phyloP scores from a whole-genome alignment of 2,329 filamentous ascomycete species.

The Penicillium sp. region DNA sequence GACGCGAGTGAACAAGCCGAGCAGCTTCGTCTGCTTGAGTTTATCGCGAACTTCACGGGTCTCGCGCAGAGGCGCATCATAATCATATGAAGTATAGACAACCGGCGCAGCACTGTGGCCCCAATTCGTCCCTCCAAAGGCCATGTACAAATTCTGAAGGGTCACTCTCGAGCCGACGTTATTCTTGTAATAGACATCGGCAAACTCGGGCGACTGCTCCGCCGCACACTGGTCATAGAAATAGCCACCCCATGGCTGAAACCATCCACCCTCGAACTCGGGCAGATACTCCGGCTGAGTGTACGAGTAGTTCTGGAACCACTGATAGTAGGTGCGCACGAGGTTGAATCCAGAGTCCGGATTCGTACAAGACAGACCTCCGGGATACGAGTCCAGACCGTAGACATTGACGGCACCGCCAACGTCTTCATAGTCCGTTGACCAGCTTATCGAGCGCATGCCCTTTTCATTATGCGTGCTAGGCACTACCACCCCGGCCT shows the following conservation, averaged over 20 bases:
- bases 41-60: conserved; percentile 55
- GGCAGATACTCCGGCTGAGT: conserved; percentile 55
- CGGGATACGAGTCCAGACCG: conserved; percentile 34
- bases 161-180: conserved; percentile 53
- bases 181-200: conserved; percentile 58
- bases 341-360: conserved; percentile 50
- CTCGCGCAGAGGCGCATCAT: conserved; percentile 53
- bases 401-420: conserved; percentile 53
- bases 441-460: conserved; percentile 51
- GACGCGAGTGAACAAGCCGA: conserved; percentile 55
- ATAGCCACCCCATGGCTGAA: conserved; percentile 53
- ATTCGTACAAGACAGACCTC: conserved; percentile 52
- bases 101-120: conserved; percentile 51
- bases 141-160: conserved; percentile 53
- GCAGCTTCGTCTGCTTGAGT: conserved; percentile 55
- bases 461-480: conserved; percentile 54
- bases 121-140: conserved; percentile 58
- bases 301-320: conserved; percentile 56
- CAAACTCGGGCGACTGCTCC: conserved; percentile 49
- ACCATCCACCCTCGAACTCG: conserved; percentile 56
- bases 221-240: conserved; percentile 53
- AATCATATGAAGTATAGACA: conserved; percentile 50
- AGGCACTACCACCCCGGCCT: conserved; percentile 51
- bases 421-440: conserved; percentile 55
- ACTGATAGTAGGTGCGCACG: conserved; percentile 55